Evolutionary conservation across 768 basidiomycete species (phyloP), one percentile per base, ranked within the genome.

Genomic region (Boletus reticulatus): DNA sequence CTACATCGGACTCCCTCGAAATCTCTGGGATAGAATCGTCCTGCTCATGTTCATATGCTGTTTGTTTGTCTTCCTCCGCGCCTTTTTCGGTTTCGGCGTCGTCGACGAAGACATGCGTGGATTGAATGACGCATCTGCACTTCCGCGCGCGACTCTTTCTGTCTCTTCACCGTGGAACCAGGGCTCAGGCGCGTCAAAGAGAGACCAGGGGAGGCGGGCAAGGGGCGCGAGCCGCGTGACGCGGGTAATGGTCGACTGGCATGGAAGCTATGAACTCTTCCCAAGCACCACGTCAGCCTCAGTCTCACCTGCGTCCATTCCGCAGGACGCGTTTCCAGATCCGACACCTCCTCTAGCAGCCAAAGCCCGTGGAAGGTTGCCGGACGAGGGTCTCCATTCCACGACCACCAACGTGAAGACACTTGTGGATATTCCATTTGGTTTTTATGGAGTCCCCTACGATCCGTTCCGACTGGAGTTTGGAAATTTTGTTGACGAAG

Each of bases 31-130:
- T n/a, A 60, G 54, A 37, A 38, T 62, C 52, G 42, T 70, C 51
- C 38, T 68, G 29, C 14, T 61, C 53, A 38, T 62, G 56, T 72
- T 70, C 59, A 50, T 20, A 42, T 70, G 57, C 37, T 66, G 60
- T 43, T 43, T 66, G 38, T 49, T 71, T 34, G 36, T 29, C 49
- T 72, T 70, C 56, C 41, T 71, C 47, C 64, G 45, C 22, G 66
- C 70, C 50, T 37, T 70, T 32, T 34, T 67, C 24, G 68, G 70
- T 42, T 56, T 71, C 19, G 59, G 59, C 8, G 11, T n/a, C 29
- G 32, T 42, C 20, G 48, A 55, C 48, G 34, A 57, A 20, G 52
- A 39, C 34, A n/a, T 24, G 22, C 49, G 27, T 43, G 20, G 36
- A 13, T 42, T 9, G 34, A 53, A 52, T 17, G 19, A 50, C 29